Conservation (phyloP, 495 filamentous ascomycete species). For the Penicillium nucicola region DNA sequence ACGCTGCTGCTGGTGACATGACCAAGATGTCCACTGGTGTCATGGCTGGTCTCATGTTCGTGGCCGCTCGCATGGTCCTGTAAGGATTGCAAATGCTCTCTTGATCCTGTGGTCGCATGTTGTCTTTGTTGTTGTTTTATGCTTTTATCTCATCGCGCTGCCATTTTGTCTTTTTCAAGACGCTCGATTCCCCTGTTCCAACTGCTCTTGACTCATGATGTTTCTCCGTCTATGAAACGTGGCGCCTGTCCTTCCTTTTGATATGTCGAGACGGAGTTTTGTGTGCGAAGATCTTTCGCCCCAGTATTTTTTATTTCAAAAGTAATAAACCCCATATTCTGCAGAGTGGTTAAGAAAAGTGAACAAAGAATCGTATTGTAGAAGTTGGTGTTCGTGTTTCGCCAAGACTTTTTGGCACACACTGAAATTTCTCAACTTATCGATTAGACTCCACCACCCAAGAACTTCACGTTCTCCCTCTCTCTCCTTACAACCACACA, state of each 20-base stretch:
- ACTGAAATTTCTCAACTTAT: slow-evolving; percentile 47
- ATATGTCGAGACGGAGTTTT: slow-evolving; percentile 12
- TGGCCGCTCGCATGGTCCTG: slow-evolving; percentile 48
- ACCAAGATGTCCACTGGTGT: slow-evolving; percentile 48
- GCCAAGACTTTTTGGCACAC: slow-evolving; percentile 48
- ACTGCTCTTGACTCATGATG: slow-evolving; percentile 10
- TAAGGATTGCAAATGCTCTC: slow-evolving; percentile 19
- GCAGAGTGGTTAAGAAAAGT: neutral
- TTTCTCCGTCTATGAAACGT: slow-evolving; percentile 20
- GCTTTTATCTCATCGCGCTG: slow-evolving; percentile 1
- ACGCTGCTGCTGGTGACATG: slow-evolving; percentile 32
- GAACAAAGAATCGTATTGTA: neutral
- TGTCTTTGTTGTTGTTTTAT: slow-evolving; percentile 2
- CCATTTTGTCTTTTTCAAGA: slow-evolving; percentile 5
- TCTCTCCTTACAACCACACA: slow-evolving; percentile 22
- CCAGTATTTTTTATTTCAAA: slow-evolving; percentile 13
- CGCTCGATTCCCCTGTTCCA: slow-evolving; percentile 22
- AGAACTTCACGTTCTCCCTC: slow-evolving; percentile 24
- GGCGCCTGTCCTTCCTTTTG: slow-evolving; percentile 17
- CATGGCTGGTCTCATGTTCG: slow-evolving; percentile 45
- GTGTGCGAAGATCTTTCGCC: slow-evolving; percentile 3
- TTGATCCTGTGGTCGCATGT: slow-evolving; percentile 4
- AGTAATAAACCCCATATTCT: slow-evolving; percentile 3
- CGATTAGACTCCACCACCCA: slow-evolving; percentile 46
- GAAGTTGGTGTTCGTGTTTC: slow-evolving; percentile 20